Base-by-base conservation (phyloP, 495 filamentous ascomycete species). In the Astrocystis sublimbata region DNA sequence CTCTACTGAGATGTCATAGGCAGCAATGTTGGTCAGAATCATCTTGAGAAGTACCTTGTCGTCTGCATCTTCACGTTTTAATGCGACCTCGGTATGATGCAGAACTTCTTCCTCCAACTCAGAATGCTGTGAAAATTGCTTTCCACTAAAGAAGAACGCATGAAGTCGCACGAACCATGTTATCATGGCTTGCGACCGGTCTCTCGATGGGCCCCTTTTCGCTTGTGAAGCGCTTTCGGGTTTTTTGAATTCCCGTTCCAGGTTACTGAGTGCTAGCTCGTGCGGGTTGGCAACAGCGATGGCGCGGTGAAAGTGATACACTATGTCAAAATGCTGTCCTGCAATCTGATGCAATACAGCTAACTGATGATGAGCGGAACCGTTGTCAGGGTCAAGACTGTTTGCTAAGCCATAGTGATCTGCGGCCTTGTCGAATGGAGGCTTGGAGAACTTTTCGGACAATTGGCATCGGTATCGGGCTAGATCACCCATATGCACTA, bases 121-220 rank as follows among this genome's bases (percentile, higher is more conserved):
- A 51, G 91, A 86, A 63, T 93, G 89, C 63, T 88, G 84, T 1
- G 82, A 73, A 68, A 93, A 86, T 36, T 83, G 74, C 45, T 78
- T 78, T 3, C 92, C 92, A 52, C 85, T 85, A 65, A 88, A 94
- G 73, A 89, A 92, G 68, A 87, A 87, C 15, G 90, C 90, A 72
- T 97, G 93, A 33, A 98, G 84, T 64, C 91, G 88, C 63, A 96
- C 84, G 65, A 97, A 97, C 89, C 88, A 96, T 36, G 81, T 86
- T 47, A 86, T 77, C 73, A 96, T 75, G 12, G 85, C 76, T 38
- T 76, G 69, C 41, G 61, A 53, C 35, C 61, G 65, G 43, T 71
- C 73, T 57, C 60, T 62, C 23, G 64, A 26, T 36, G 59, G 55
- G 5, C 69, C 74, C 33, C 58, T 57, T 51, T 62, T 62, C 1